Evolutionary conservation across 306 rosid species (phyloP), one percentile per base, ranked within the genome.

Genomic region (Trifolium dubium): DNA sequence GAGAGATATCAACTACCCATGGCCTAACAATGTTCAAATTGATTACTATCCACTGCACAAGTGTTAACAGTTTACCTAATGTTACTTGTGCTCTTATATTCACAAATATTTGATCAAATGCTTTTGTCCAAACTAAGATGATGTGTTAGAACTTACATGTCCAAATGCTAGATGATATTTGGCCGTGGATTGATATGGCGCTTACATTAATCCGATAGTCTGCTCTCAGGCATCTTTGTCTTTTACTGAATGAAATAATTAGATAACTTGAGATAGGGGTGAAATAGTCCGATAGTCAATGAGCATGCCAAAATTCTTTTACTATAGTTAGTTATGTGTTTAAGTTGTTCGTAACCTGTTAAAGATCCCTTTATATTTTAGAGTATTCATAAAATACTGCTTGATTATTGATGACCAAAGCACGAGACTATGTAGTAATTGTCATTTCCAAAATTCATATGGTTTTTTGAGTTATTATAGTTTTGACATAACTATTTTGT

Each of bases 161-260:
- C 18, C 10, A 58, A 58, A 65, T 53, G 11, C 31, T 17, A 41
- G n/a, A 35, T 75, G 72, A 62, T 43, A 30, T 67, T 31, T 64
- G 67, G 34, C n/a, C 56, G 4, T 54, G 56, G 66, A 40, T 65
- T 65, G 73, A 39, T 40, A 65, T 39, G 19, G 15, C 15, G 35
- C 65, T 37, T 35, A 19, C 41, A 49, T 34, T 29, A 66, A 66
- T 76, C 29, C 43, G 49, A 29, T 50, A 35, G 31, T 34, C 40
- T 4, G 18, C 12, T 34, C 41, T 18, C 17, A 8, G 35, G 15
- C 53, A 40, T 66, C 43, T 10, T 62, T 23, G 23, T 29, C 64
- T 65, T 30, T n/a, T 43, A 31, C 39, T 67, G 69, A 56, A 67
- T 41, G 17, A 43, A 31, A 44, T 76, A 18, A 34, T 69, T 61